Percentiles rank a stretch among this genome's conserved stretches.
phyloP scores from a whole-genome alignment of 176 grass and related monocot genomes.

The Leersia perrieri region DNA sequence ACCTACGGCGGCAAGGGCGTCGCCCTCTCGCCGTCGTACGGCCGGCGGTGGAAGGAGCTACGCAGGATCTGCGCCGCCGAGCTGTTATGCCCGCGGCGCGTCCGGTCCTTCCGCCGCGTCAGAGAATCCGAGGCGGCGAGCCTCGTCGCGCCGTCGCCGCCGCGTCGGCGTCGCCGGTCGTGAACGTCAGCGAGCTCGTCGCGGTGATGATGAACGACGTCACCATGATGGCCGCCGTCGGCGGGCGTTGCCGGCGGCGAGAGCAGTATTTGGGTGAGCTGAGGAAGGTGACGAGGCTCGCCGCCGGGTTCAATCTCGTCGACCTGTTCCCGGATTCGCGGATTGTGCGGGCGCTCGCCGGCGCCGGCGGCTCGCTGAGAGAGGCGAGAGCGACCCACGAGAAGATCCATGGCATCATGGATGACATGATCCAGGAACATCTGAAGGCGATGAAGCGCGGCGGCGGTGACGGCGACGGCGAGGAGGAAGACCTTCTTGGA shows the following conservation, averaged over 20 bases:
- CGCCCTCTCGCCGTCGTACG: conserved; percentile 5
- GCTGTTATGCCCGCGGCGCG: conserved; percentile 35
- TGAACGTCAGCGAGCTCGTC: not conserved
- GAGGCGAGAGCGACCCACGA: not conserved
- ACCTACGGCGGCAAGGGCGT: not conserved
- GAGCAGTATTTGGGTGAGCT: not conserved
- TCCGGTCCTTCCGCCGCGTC: conserved; percentile 42
- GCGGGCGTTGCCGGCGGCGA: not conserved
- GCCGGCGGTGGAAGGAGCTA: not conserved
- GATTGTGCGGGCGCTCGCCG: not conserved
- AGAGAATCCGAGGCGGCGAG: conserved; percentile 36
- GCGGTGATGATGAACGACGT: conserved; percentile 19
- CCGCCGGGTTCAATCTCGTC: conserved; percentile 36
- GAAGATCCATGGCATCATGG: conserved; percentile 10
- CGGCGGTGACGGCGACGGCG: not conserved
- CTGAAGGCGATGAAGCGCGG: not conserved
- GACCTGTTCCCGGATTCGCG: conserved; percentile 35
- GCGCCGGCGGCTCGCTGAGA: not conserved
- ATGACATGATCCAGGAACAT: conserved; percentile 2
- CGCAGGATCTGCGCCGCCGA: conserved; percentile 48
- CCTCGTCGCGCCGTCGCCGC: conserved; percentile 3
- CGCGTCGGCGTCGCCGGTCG: not conserved
- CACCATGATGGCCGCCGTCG: not conserved
- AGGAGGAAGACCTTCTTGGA: not conserved
- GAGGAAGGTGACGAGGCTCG: not conserved